phyloP scores from a whole-genome alignment of 257 asterid genomes.

The Hygrophila difformis region DNA sequence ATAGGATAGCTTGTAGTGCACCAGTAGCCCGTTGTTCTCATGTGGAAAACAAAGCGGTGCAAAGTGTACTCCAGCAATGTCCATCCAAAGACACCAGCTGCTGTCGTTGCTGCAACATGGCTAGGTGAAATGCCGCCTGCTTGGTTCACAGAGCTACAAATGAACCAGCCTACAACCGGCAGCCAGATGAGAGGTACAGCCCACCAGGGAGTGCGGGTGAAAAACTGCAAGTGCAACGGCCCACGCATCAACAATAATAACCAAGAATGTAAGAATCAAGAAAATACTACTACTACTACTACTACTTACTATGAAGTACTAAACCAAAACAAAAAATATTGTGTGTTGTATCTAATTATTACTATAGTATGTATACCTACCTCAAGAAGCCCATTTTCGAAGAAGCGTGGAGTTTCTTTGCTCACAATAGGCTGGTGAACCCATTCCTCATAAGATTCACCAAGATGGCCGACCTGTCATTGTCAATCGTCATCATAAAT shows the following conservation, averaged over 20 bases:
- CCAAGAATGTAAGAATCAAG: too few species aligned
- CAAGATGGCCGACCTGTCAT: slow-evolving; percentile 74
- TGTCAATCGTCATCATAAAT: slow-evolving; percentile 4
- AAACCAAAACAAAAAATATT: too few species aligned
- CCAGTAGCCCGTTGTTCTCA: slow-evolving; percentile 39
- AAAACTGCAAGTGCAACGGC: slow-evolving; percentile 32
- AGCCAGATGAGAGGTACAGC: slow-evolving; percentile 62
- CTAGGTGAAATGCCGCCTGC: slow-evolving; percentile 31
- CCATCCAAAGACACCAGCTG: slow-evolving; percentile 42
- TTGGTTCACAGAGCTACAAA: slow-evolving; percentile 25
- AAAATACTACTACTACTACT: too few species aligned
- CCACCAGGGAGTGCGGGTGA: slow-evolving; percentile 73
- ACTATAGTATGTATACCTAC: slow-evolving; percentile 20
- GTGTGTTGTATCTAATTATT: too few species aligned
- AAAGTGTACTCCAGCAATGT: slow-evolving; percentile 48
- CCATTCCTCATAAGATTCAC: slow-evolving; percentile 72
- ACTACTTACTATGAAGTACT: too few species aligned
- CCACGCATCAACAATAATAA: too few species aligned
- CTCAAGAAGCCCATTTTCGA: slow-evolving; percentile 44
- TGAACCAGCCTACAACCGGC: slow-evolving; percentile 50
- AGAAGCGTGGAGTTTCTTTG: slow-evolving; percentile 59
- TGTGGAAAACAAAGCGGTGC: slow-evolving; percentile 56
- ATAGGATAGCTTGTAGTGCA: too few species aligned
- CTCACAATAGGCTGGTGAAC: slow-evolving; percentile 61
- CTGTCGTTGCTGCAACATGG: slow-evolving; percentile 32